These are phyloP conservation scores for Cardamine occulta DNA, from an alignment of 345 rosid genomes.

Conservation along the genomic window DNA sequence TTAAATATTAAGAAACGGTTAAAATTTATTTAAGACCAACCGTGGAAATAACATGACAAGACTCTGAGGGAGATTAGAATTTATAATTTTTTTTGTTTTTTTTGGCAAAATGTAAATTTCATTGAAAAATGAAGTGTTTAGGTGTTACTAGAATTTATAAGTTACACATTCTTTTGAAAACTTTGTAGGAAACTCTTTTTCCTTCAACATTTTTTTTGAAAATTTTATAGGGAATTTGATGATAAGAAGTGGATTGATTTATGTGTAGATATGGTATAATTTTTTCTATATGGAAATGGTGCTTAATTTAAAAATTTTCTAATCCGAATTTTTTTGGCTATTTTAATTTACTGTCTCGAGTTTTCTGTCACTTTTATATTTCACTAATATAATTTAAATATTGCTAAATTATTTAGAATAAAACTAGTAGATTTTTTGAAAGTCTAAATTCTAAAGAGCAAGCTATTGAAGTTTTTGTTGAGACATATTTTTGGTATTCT, in stretches of 20 bases:
- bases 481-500: background rate
- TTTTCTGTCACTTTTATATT: background rate
- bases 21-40: conserved; percentile 18
- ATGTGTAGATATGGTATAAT: background rate
- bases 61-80: conserved; percentile 12
- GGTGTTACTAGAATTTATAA: background rate
- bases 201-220: background rate
- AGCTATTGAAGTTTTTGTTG: background rate
- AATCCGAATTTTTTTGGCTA: background rate
- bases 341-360: background rate
- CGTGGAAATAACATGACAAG: conserved; percentile 36
- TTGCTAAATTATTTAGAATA: background rate
- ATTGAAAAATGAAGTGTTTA: too few relatives aligned
- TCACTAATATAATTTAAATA: background rate
- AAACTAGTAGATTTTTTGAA: background rate
- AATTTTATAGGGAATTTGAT: background rate
- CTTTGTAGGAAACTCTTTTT: conserved; percentile 4
- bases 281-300: background rate
- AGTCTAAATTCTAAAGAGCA: background rate
- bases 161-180: background rate
- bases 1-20: conserved; percentile 24
- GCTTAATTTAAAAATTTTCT: background rate
- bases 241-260: conserved; percentile 16
- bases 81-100: background rate
- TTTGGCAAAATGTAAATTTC: too few relatives aligned